A percentile compares a stretch with the other conserved stretches of the same genome.
Conservation (phyloP, 495 filamentous ascomycete species). For the Xylaria intraflava region DNA sequence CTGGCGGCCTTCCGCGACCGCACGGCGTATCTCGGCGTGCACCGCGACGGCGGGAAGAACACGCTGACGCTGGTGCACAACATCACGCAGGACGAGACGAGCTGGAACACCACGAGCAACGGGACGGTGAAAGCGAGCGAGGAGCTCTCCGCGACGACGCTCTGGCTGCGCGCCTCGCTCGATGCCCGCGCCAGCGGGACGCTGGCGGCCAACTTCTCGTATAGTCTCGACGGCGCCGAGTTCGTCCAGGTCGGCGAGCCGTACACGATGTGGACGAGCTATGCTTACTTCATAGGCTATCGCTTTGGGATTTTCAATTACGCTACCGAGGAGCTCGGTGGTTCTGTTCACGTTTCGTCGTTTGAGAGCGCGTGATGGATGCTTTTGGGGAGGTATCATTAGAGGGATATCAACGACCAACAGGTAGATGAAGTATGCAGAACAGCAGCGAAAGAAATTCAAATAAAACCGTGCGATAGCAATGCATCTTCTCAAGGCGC, state of each 20-base stretch:
- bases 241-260: conserved; percentile 38
- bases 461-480: too few species aligned
- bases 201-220: conserved; percentile 37
- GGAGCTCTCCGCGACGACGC: conserved; percentile 15
- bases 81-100: conserved; percentile 16
- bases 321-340: conserved; percentile 47
- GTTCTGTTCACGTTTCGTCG: conserved; percentile 37
- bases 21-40: conserved; percentile 46
- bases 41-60: conserved; percentile 19
- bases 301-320: conserved; percentile 53
- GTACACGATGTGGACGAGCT: conserved; percentile 39
- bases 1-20: conserved; percentile 46
- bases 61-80: conserved; percentile 19
- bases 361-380: conserved; percentile 9
- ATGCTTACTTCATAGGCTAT: conserved; percentile 50
- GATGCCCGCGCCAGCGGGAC: conserved; percentile 14
- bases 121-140: conserved; percentile 33
- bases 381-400: background rate
- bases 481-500: too few species aligned
- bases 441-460: too few species aligned
- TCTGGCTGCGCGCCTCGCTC: conserved; percentile 36
- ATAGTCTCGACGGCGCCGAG: conserved; percentile 43
- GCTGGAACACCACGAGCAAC: conserved; percentile 37
- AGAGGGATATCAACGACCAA: background rate
- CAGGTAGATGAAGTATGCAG: background rate